These are phyloP conservation scores for Pseudohalonectria lignicola DNA, from an alignment of 2,329 filamentous ascomycete species.

Conservation along the genomic window DNA sequence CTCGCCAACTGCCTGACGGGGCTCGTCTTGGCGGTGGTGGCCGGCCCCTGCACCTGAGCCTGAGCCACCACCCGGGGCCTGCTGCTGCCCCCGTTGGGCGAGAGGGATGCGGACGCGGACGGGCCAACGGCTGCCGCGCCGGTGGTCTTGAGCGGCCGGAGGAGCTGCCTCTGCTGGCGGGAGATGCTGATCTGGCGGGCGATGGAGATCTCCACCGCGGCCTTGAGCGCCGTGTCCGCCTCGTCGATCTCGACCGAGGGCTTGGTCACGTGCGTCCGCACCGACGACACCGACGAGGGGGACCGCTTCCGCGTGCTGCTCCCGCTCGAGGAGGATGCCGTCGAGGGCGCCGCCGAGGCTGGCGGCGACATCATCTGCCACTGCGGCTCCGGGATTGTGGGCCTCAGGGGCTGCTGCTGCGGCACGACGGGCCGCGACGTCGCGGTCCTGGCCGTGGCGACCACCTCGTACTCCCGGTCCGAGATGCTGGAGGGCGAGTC, in stretches of 20 bases:
- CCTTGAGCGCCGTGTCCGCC: constrained; percentile 30
- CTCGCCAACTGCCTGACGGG: constrained; percentile 13
- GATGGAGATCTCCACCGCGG: constrained; percentile 55
- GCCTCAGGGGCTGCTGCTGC: constrained; percentile 18
- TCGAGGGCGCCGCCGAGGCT: constrained; percentile 19
- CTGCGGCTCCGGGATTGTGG: constrained; percentile 27
- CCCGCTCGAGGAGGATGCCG: constrained; percentile 11
- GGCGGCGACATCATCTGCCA: constrained; percentile 37
- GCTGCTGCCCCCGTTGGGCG: constrained; percentile 6
- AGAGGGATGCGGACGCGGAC: constrained; percentile 4
- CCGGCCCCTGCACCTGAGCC: constrained; percentile 14
- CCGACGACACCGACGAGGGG: constrained; percentile 19
- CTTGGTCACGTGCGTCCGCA: constrained; percentile 20
- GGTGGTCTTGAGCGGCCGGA: constrained; percentile 38
- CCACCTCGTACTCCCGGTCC: constrained; percentile 9
- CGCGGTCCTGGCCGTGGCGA: no score
- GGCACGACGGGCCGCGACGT: not conserved
- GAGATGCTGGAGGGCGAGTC: constrained; percentile 26
- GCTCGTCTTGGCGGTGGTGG: constrained; percentile 3
- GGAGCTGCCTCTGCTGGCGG: constrained; percentile 46
- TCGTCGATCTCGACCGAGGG: constrained; percentile 25
- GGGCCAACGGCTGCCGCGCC: not conserved
- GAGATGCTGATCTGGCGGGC: constrained; percentile 58
- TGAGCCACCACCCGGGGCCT: not conserved
- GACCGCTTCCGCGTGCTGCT: constrained; percentile 7